Base-by-base conservation (phyloP, 208 protist genomes). In the Trypanosoma platydactyli region DNA sequence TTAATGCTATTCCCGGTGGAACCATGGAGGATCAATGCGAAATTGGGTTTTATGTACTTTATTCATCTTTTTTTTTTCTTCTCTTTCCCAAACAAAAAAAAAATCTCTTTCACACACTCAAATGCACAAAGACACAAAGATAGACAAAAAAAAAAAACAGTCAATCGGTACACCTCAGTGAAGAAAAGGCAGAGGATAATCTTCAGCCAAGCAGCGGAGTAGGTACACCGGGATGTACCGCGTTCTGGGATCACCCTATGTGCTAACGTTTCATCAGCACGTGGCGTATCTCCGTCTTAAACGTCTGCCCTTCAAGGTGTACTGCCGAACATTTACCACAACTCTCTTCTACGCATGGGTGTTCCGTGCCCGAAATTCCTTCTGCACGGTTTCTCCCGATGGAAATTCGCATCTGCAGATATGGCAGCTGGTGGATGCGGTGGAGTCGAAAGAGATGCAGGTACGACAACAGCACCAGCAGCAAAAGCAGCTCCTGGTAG, bases 221-320 rank as follows among this genome's bases (percentile, higher is more conserved):
- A 22, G 38, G 33, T 53, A 25, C 24, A 53, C 42, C 38, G 3
- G 33, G 1, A 55, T 30, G 4, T 96, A 83, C 65, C 86, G 91
- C 25, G 84, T 93, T 45, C 86, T 96, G 35, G 91, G 88, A 22
- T 86, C 84, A 2, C 91, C 91, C 0, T 94, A 88, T 76, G 82
- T 84, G 5, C 49, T 92, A 22, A 20, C 50, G 13, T 56, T 92
- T 25, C 91, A 94, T 40, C 91, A 96, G 64, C 75, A 90, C 46
- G 84, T 94, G 58, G 77, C 83, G 24, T 94, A 93, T 63, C 73
- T 96, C 7, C 86, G 88, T 5, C 64, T 94, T n/a, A 91, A 92
- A 64, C 79, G 82, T 45, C 65, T 90, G 1, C 87, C 91, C 3
- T 90, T 92, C 62, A 83, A 84, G 44, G 77, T 94, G 9, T 92